Evolutionary conservation across 179 eudicot genomes (phyloP), one percentile per base, ranked within the genome.

Genomic region (Silene coronaria): DNA sequence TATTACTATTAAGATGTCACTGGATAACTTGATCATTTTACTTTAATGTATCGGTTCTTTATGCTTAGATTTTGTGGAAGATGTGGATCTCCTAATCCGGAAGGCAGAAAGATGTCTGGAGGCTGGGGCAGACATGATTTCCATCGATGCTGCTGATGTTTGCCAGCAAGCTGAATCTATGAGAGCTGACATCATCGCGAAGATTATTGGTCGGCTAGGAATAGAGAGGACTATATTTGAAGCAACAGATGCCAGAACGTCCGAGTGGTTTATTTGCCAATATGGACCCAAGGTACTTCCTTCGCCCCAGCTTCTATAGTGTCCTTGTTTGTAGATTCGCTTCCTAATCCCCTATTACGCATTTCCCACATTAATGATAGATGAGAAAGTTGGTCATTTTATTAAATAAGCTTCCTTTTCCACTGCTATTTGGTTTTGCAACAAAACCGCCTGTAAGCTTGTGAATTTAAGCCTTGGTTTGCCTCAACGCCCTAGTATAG

Each of bases 101-200:
- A 91, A 87, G 74, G 97, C 98, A 3, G 98, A 92, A 83, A 88
- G 98, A 78, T 94, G 94, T 86, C 83, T 94, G 74, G 97, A 90
- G 85, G 97, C 98, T 57, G 98, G 98, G 32, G 98, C 98, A 71
- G 98, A 94, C 87, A 90, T 90, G 94, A 90, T 94, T 68, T 87
- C 87, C 90, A 88, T 94, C 22, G 94, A 92, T 70, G 92, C 98
- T 68, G 96, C 90, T 51, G 96, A 90, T 79, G 89, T 94, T 59
- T 86, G 89, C 83, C 85, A 83, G 73, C 82, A 85, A 26, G 91
- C 94, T 71, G 97, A 92, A 69, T 84, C 88, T 42, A 10, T 92
- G 65, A 76, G 97, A 64, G 87, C 96, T 5, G 96, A 94, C 71
- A 82, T 94, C 55, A 80, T 94, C 13, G 96, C 98, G 2, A 94